phyloP scores from a whole-genome alignment of 1,139 yeast species.

The Zygosaccharomyces sapae region DNA sequence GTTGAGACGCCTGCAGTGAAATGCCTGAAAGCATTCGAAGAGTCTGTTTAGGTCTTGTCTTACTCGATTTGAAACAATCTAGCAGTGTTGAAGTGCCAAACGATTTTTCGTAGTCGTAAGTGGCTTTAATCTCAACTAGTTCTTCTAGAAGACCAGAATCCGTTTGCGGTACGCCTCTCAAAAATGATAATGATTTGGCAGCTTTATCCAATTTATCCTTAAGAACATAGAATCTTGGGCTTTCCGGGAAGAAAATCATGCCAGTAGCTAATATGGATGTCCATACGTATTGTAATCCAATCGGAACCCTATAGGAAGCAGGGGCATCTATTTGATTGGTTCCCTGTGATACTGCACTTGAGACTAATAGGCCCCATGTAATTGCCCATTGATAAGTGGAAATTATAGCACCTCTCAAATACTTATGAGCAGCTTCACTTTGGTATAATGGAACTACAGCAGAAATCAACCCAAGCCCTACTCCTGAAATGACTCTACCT shows the following conservation, averaged over 20 bases:
- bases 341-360: slow-evolving; percentile 76
- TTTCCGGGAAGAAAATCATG: slow-evolving; percentile 67
- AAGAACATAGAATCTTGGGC: slow-evolving; percentile 67
- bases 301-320: slow-evolving; percentile 69
- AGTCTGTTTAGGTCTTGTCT: slow-evolving; percentile 60
- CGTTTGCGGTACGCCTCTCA: slow-evolving; percentile 56
- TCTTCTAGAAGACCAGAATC: slow-evolving; percentile 70
- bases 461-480: slow-evolving; percentile 57
- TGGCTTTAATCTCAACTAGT: slow-evolving; percentile 71
- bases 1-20: slow-evolving; percentile 66
- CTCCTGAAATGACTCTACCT: slow-evolving; percentile 66
- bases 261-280: slow-evolving; percentile 56
- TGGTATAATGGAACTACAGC: slow-evolving; percentile 66
- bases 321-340: slow-evolving; percentile 52
- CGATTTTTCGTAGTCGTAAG: slow-evolving; percentile 67
- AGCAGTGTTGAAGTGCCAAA: slow-evolving; percentile 51
- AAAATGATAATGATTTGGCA: slow-evolving; percentile 53
- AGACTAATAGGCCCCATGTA: slow-evolving; percentile 72
- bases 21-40: slow-evolving; percentile 66
- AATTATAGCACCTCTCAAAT: slow-evolving; percentile 75
- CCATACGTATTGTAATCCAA: slow-evolving; percentile 71
- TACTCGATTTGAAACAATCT: slow-evolving; percentile 65
- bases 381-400: slow-evolving; percentile 83
- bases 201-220: slow-evolving; percentile 61
- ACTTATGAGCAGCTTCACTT: slow-evolving; percentile 76